Evolutionary conservation across 1,284 basidiomycete genomes (phyloP), one percentile per base, ranked within the genome.

Genomic region (Puccinia hordei): DNA sequence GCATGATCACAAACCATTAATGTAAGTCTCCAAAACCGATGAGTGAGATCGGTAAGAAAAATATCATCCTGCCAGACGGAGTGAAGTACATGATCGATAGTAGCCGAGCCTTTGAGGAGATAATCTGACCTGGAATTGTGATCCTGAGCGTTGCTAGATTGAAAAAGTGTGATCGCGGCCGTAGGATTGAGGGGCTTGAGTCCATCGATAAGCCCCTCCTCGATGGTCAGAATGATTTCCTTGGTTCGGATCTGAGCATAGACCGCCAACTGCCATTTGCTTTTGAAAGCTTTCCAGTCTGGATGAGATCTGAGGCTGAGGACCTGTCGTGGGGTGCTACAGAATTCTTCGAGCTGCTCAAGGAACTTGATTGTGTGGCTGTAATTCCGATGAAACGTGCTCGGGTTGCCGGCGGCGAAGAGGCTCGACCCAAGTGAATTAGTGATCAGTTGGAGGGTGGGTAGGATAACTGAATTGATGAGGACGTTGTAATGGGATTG

Each of bases 341-440:
- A 71, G 17, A 79, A 79, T 33, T 53, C 63, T 79, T 79, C 77
- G 19, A 79, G 53, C 30, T 79, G 77, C 22, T 71, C 68, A 3
- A 79, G 44, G 35, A 79, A 79, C 27, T 51, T 38, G 65, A 38
- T 61, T 1, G 77, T 79, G n/a, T 27, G 49, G 24, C 66, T 71
- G 68, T 71, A 79, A 72, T 79, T 79, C 44, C 77, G 77, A 72
- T 79, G 77, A 41, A 79, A 79, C n/a, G 35, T 61, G 41, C 27
- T 63, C 2, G 77, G 77, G 53, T 79, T 72, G 13, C 77, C 77
- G 35, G 77, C 63, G 19, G 77, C 77, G 51, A 79, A 79, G 19
- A 79, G 57, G 30, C 68, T 79, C 24, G 66, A 35, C 5, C 77
- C 77, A 24, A 79, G 59, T 69, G 77, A 71, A 33, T 44, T 59